These are phyloP conservation scores for Gamarada debralockiae DNA, from an alignment of 495 filamentous ascomycete species.

Conservation along the genomic window DNA sequence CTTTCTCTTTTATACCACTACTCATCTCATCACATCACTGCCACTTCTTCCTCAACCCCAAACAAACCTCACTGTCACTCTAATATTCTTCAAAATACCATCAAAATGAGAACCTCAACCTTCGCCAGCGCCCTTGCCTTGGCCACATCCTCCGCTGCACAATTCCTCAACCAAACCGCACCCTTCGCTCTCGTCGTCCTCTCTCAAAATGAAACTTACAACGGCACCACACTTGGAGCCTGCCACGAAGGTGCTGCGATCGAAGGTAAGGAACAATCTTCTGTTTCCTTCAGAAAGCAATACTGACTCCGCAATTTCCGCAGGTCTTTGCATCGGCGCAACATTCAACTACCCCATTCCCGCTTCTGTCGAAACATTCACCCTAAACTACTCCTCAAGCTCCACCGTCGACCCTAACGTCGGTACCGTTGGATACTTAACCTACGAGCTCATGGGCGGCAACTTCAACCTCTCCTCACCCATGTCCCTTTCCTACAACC, in stretches of 20 bases:
- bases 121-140: constrained; percentile 25
- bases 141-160: constrained; percentile 29
- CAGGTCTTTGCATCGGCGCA: constrained; percentile 41
- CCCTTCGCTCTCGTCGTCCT: constrained; percentile 37
- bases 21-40: not conserved
- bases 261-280: too few species aligned
- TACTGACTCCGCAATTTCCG: too few species aligned
- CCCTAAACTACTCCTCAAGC: constrained; percentile 24
- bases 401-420: constrained; percentile 2
- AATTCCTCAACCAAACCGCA: constrained; percentile 32
- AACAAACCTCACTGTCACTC: not conserved
- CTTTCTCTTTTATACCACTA: not conserved
- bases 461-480: constrained; percentile 30
- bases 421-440: constrained; percentile 31
- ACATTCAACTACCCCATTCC: constrained; percentile 1
- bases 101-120: constrained; percentile 30
- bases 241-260: constrained; percentile 55
- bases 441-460: constrained; percentile 36
- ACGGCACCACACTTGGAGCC: constrained; percentile 36
- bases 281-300: too few species aligned
- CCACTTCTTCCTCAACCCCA: not conserved
- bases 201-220: constrained; percentile 20
- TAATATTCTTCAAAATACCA: not conserved
- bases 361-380: constrained; percentile 37
- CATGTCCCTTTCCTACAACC: constrained; percentile 35